phyloP scores from a whole-genome alignment of 2,329 filamentous ascomycete genomes.

The Beauveria brongniartii region DNA sequence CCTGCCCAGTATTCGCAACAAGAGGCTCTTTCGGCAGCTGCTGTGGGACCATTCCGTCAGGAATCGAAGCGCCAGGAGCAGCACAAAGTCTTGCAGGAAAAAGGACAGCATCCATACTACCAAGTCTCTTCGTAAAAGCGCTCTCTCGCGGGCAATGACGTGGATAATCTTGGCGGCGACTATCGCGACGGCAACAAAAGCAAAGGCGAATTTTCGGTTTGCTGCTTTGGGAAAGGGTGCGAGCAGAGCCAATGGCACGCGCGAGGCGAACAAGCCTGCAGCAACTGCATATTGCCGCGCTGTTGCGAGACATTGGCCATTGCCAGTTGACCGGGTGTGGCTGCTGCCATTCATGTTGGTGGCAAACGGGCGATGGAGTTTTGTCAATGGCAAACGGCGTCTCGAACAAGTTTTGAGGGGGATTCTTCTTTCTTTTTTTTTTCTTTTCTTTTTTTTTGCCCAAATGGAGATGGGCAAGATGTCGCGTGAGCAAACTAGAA shows the following conservation, averaged over 20 bases:
- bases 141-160: constrained; percentile 6
- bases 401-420: not conserved
- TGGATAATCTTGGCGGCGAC: constrained; percentile 10
- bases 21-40: not conserved
- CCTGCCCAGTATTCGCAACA: not conserved
- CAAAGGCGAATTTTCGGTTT: constrained; percentile 6
- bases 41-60: constrained; percentile 6
- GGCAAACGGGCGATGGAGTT: not conserved
- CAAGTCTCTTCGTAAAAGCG: constrained; percentile 2
- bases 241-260: not conserved
- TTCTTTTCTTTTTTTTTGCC: not conserved
- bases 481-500: constrained; percentile 4
- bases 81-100: constrained; percentile 9
- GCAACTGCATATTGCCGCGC: not conserved
- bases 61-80: not conserved
- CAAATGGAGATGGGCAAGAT: not conserved
- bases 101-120: constrained; percentile 10
- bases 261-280: constrained; percentile 2
- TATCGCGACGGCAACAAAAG: constrained; percentile 8
- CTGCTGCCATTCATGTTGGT: constrained; percentile 3
- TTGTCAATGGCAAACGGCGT: not conserved
- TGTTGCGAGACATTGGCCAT: not conserved
- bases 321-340: not conserved
- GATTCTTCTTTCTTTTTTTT: no score
- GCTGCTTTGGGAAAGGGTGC: not conserved